A percentile compares a stretch with the other conserved stretches of the same genome.
Evolutionary conservation across 2,329 filamentous ascomycete species (phyloP).

Genomic region (Aspergillus nomiae): DNA sequence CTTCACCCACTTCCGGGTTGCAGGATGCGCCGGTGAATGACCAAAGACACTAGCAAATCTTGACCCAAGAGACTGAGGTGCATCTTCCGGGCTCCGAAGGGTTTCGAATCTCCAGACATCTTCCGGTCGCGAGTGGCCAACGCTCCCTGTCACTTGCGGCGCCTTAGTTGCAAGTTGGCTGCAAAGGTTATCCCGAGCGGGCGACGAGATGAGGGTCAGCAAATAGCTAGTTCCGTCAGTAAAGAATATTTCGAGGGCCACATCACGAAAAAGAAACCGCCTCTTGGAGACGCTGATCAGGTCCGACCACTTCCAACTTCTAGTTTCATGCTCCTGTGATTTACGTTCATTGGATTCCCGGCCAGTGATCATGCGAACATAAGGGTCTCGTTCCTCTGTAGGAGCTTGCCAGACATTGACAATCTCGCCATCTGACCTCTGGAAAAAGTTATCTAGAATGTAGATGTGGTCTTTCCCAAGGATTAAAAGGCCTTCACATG

Average conservation of each 20-base stretch:
- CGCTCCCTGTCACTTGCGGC: conserved; percentile 73
- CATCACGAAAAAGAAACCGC: conserved; percentile 91
- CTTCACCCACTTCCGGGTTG: conserved; percentile 85
- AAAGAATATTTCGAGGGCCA: conserved; percentile 96
- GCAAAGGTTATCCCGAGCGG: conserved; percentile 77
- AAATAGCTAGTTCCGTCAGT: conserved; percentile 95
- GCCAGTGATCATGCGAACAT: conserved; percentile 88
- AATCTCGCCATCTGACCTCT: conserved; percentile 91
- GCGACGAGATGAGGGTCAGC: conserved; percentile 76
- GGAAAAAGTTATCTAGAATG: conserved; percentile 95
- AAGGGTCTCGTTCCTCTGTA: conserved; percentile 87
- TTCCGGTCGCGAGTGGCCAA: conserved; percentile 73
- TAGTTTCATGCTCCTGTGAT: conserved; percentile 73
- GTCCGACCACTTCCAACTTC: conserved; percentile 92
- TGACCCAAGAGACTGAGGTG: conserved; percentile 71
- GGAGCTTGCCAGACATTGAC: conserved; percentile 96
- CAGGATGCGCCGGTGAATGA: conserved; percentile 75
- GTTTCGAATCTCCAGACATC: conserved; percentile 91
- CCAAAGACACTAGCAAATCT: conserved; percentile 94
- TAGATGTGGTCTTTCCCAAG: conserved; percentile 91
- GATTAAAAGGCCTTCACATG: conserved; percentile 89
- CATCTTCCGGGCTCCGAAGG: conserved; percentile 67
- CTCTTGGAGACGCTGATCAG: conserved; percentile 95
- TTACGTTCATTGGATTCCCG: conserved; percentile 65
- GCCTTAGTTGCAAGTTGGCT: conserved; percentile 75